Percentiles rank a stretch among this genome's conserved stretches.
These are phyloP conservation scores for Yamadazyma endophytica DNA, from an alignment of 805 yeast genomes.

Conservation along the genomic window DNA sequence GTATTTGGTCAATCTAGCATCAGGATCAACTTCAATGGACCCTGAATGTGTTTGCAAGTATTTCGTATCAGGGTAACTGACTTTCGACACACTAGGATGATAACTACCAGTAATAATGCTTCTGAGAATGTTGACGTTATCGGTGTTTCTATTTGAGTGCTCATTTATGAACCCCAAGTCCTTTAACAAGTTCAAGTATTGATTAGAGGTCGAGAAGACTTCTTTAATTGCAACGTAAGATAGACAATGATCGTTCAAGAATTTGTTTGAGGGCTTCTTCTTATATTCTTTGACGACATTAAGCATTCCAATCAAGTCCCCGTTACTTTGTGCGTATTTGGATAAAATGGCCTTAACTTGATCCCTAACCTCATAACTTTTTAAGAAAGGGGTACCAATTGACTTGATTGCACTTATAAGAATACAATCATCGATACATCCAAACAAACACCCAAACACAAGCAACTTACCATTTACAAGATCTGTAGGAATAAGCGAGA, in stretches of 20 bases:
- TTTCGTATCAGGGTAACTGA: slow-evolving; percentile 78
- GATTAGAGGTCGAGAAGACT: slow-evolving; percentile 64
- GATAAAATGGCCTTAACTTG: slow-evolving; percentile 47
- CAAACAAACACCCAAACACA: slow-evolving; percentile 76
- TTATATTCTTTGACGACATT: slow-evolving; percentile 56
- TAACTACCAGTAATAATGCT: slow-evolving; percentile 76
- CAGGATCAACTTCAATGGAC: slow-evolving; percentile 81
- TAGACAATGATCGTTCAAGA: slow-evolving; percentile 52
- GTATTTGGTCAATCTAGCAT: slow-evolving; percentile 37
- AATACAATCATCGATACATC: slow-evolving; percentile 73
- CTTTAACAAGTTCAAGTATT: slow-evolving; percentile 63
- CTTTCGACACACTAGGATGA: slow-evolving; percentile 79
- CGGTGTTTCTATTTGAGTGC: slow-evolving; percentile 43
- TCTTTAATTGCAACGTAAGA: slow-evolving; percentile 67
- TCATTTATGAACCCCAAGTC: slow-evolving; percentile 66
- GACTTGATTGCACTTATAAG: slow-evolving; percentile 76
- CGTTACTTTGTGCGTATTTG: slow-evolving; percentile 47
- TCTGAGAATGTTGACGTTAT: slow-evolving; percentile 49
- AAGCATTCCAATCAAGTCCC: slow-evolving; percentile 71
- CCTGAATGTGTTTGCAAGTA: slow-evolving; percentile 69
- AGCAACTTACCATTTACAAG: slow-evolving; percentile 79
- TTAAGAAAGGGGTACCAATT: slow-evolving; percentile 69
- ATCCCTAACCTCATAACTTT: slow-evolving; percentile 61
- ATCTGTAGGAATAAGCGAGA: slow-evolving; percentile 83
- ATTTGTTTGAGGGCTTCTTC: slow-evolving; percentile 28